Evolutionary conservation across 2,329 filamentous ascomycete species (phyloP).

Genomic region (Ilyonectria mors-panacis): DNA sequence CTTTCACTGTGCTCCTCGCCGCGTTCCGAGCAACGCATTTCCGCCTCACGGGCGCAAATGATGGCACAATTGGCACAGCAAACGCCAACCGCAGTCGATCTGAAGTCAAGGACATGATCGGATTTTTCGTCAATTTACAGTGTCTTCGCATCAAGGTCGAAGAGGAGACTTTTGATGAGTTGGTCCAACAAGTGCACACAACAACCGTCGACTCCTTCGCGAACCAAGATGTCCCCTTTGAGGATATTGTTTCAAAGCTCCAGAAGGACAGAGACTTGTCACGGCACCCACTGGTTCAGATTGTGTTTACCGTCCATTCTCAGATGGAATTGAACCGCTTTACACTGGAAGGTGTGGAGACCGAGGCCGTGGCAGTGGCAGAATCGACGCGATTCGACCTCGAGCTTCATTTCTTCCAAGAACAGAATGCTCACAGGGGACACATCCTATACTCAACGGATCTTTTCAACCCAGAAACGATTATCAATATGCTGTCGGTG

Average conservation of each 20-base stretch:
- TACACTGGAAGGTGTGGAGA: slow-evolving; percentile 29
- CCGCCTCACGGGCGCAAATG: slow-evolving; percentile 39
- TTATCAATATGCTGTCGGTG: slow-evolving; percentile 34
- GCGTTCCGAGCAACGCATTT: slow-evolving; percentile 45
- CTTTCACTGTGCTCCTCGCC: slow-evolving; percentile 36
- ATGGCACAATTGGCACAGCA: slow-evolving; percentile 41
- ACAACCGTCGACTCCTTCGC: slow-evolving; percentile 26
- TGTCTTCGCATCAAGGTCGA: slow-evolving; percentile 38
- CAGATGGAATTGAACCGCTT: slow-evolving; percentile 23
- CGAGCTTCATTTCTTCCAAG: slow-evolving; percentile 42
- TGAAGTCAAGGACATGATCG: slow-evolving; percentile 35
- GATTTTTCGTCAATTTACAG: slow-evolving; percentile 44
- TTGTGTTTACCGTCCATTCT: slow-evolving; percentile 38
- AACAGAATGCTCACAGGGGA: slow-evolving; percentile 20
- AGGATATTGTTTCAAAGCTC: slow-evolving; percentile 36
- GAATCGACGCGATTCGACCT: slow-evolving; percentile 38
- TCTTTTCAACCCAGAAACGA: slow-evolving; percentile 35
- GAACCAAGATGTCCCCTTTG: slow-evolving; percentile 46
- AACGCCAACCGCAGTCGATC: slow-evolving; percentile 33
- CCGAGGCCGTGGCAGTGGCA: neutral
- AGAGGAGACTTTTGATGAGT: slow-evolving; percentile 30
- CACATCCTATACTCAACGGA: slow-evolving; percentile 35
- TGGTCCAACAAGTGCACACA: slow-evolving; percentile 36
- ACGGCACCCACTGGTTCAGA: slow-evolving; percentile 33
- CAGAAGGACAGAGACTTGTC: slow-evolving; percentile 30